A percentile compares a stretch with the other conserved stretches of the same genome.
Conservation (phyloP, 768 basidiomycete species). For the Boletus sp. region DNA sequence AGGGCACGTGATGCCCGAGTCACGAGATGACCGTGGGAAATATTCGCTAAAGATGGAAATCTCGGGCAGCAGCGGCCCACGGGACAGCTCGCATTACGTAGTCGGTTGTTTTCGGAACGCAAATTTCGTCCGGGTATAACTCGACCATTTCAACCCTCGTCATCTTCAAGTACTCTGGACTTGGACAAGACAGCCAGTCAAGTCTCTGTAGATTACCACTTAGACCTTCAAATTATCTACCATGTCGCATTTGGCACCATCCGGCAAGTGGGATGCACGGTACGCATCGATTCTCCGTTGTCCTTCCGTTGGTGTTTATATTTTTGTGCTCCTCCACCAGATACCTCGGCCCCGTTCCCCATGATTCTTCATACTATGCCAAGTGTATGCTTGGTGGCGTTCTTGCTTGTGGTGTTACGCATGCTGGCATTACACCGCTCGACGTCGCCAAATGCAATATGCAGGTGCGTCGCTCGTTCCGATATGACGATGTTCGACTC, state of each 20-base stretch:
- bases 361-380: constrained; percentile 11
- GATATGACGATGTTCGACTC: no score
- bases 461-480: background rate
- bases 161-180: no score
- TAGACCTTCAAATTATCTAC: background rate
- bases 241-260: constrained; percentile 18
- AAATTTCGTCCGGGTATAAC: constrained; percentile 1
- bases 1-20: no score
- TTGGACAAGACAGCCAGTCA: background rate
- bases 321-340: background rate
- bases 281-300: background rate
- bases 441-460: constrained; percentile 11
- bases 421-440: constrained; percentile 8
- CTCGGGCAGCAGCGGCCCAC: no score
- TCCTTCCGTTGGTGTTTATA: background rate
- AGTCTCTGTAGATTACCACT: background rate
- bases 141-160: background rate
- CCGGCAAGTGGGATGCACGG: constrained; percentile 19
- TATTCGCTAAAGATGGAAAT: no score
- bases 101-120: constrained; percentile 9
- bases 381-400: constrained; percentile 11
- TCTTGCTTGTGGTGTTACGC: constrained; percentile 8
- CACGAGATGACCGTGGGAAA: no score
- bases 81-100: no score
- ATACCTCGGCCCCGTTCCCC: constrained; percentile 13